Evolutionary conservation across 176 grass and related monocot species (phyloP).

Genomic region (Eleusine indica): DNA sequence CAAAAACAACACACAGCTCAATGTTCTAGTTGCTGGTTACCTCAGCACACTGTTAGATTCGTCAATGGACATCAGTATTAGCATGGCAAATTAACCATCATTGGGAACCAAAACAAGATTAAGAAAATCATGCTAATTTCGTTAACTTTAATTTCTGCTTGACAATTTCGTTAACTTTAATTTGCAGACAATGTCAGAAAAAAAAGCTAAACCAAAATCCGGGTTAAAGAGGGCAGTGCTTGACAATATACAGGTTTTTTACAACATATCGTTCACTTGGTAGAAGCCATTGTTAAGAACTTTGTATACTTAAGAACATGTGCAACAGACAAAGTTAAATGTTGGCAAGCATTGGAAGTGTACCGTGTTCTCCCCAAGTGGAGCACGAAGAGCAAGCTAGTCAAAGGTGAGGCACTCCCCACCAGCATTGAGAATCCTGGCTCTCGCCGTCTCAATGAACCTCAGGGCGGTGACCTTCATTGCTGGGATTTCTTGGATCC

Average conservation of each 20-base stretch:
- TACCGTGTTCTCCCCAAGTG: slow-evolving; percentile 82
- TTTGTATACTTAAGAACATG: background rate
- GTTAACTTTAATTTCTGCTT: too few species aligned
- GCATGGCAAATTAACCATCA: slow-evolving; percentile 85
- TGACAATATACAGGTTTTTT: too few species aligned
- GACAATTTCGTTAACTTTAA: too few species aligned
- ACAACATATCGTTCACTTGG: background rate
- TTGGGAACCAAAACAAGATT: slow-evolving; percentile 30
- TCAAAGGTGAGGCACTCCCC: slow-evolving; percentile 94
- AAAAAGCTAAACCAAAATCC: background rate
- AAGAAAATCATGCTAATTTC: too few species aligned
- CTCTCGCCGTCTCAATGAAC: slow-evolving; percentile 82
- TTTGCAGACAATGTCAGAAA: too few species aligned
- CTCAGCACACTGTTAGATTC: slow-evolving; percentile 62
- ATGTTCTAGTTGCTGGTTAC: slow-evolving; percentile 29
- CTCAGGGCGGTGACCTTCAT: slow-evolving; percentile 83
- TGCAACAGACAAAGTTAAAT: background rate
- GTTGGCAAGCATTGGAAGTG: background rate
- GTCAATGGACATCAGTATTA: slow-evolving; percentile 71
- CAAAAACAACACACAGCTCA: background rate
- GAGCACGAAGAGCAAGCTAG: slow-evolving; percentile 80
- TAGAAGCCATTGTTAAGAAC: background rate
- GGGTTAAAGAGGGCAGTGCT: too few species aligned
- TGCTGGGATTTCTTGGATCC: slow-evolving; percentile 75
- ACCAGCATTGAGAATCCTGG: slow-evolving; percentile 83